Evolutionary conservation across 2,329 filamentous ascomycete genomes (phyloP).

Genomic region (Harringtonia lauricola): DNA sequence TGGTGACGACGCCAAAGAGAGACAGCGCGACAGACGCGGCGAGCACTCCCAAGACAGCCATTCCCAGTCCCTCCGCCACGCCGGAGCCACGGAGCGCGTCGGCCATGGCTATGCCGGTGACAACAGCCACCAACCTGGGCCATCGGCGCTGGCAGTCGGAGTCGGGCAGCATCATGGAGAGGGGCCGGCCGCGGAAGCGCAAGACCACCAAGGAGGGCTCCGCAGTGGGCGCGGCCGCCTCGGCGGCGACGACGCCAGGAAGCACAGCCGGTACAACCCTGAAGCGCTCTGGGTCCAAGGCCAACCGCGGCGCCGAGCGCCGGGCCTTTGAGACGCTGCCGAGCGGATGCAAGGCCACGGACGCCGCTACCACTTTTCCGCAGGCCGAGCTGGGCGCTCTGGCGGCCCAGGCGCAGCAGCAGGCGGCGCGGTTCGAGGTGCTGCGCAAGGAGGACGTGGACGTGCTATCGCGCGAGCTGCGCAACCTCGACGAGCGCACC

Average conservation of each 20-base stretch:
- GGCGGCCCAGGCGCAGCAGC: slow-evolving; percentile 49
- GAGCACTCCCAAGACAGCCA: slow-evolving; percentile 8
- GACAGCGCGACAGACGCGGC: too few species aligned
- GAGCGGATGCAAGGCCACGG: slow-evolving; percentile 40
- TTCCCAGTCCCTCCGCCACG: too few species aligned
- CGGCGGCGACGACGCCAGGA: not conserved
- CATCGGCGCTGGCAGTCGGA: slow-evolving; percentile 47
- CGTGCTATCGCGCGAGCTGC: slow-evolving; percentile 58
- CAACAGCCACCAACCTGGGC: slow-evolving; percentile 12
- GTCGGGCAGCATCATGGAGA: slow-evolving; percentile 46
- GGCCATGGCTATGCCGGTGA: slow-evolving; percentile 18
- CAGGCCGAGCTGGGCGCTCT: slow-evolving; percentile 37
- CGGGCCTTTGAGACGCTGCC: slow-evolving; percentile 51
- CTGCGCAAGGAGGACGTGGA: slow-evolving; percentile 52
- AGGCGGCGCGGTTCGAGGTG: slow-evolving; percentile 55
- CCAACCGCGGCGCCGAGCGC: slow-evolving; percentile 39
- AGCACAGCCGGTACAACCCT: slow-evolving; percentile 6
- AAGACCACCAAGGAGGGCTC: slow-evolving; percentile 14
- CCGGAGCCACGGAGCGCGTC: too few species aligned
- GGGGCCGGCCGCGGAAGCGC: slow-evolving; percentile 47
- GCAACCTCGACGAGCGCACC: slow-evolving; percentile 64
- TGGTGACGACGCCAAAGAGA: slow-evolving; percentile 17
- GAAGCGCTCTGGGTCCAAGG: slow-evolving; percentile 30
- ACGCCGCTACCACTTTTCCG: slow-evolving; percentile 38
- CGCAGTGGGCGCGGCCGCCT: not conserved